Conservation (phyloP, 2,329 filamentous ascomycete species). For the Volutella citrinella region DNA sequence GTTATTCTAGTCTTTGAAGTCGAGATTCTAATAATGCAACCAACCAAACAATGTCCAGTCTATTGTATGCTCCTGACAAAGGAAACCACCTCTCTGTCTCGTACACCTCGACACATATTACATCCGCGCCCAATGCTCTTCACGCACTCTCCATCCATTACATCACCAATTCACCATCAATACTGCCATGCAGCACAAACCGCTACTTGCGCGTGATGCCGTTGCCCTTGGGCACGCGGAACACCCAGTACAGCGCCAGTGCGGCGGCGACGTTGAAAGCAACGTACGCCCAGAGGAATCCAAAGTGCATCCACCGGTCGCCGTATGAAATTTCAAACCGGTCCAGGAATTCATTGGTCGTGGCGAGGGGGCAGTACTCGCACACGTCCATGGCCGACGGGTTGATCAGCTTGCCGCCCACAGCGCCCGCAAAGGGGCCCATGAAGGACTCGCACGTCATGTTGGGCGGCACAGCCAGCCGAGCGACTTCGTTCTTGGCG, state of each 20-base stretch:
- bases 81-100: no score
- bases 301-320: conserved; percentile 52
- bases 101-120: no score
- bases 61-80: no score
- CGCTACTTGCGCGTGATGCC: no score
- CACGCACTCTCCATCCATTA: no score
- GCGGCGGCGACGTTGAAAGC: conserved; percentile 47
- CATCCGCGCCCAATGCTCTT: no score
- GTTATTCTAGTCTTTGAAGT: no score
- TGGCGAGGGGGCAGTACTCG: conserved; percentile 37
- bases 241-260: conserved; percentile 44
- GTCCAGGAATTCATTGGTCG: conserved; percentile 35
- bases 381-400: conserved; percentile 28
- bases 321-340: conserved; percentile 40
- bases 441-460: conserved; percentile 56
- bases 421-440: conserved; percentile 35
- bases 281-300: conserved; percentile 49
- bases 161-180: no score
- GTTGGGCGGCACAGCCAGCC: conserved; percentile 54
- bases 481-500: conserved; percentile 58
- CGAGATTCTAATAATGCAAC: no score
- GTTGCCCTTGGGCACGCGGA: conserved; percentile 26
- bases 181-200: no score
- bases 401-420: conserved; percentile 42
- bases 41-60: no score